These are phyloP conservation scores for Blastobotrys elegans DNA, from an alignment of 1,139 yeast genomes.

Conservation along the genomic window DNA sequence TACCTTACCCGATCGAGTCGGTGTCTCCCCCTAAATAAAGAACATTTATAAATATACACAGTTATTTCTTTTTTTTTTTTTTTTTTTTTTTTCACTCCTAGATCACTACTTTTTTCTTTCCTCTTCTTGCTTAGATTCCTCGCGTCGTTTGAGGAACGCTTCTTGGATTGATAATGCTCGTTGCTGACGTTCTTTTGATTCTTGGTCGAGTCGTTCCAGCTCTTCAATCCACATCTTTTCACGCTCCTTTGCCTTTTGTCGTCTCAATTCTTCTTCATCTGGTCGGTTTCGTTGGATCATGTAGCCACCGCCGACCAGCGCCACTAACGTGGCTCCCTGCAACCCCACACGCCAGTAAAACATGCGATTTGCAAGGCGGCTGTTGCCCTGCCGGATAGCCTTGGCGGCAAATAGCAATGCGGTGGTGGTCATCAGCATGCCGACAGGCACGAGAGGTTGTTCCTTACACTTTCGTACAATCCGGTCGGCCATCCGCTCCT, in stretches of 20 bases:
- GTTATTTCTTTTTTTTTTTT: neutral
- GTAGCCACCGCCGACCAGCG: slow-evolving; percentile 77
- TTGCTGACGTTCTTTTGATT: slow-evolving; percentile 46
- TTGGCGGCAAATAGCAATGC: slow-evolving; percentile 77
- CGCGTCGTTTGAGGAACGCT: slow-evolving; percentile 16
- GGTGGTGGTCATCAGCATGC: slow-evolving; percentile 70
- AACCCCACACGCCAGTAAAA: slow-evolving; percentile 86
- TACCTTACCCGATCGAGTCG: neutral
- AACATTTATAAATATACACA: neutral
- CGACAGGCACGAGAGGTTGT: slow-evolving; percentile 58
- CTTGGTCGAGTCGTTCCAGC: slow-evolving; percentile 76
- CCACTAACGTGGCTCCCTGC: slow-evolving; percentile 77
- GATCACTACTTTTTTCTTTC: slow-evolving; percentile 9
- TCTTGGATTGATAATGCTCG: slow-evolving; percentile 23
- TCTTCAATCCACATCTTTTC: slow-evolving; percentile 89
- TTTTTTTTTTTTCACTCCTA: neutral
- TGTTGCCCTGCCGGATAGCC: slow-evolving; percentile 68
- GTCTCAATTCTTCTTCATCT: slow-evolving; percentile 55
- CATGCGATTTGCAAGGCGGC: slow-evolving; percentile 73
- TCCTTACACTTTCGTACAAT: slow-evolving; percentile 32
- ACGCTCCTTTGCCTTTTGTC: slow-evolving; percentile 77
- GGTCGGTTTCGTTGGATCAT: slow-evolving; percentile 56
- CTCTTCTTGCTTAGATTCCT: slow-evolving; percentile 13
- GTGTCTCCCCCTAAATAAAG: too few species aligned
- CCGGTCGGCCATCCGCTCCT: slow-evolving; percentile 26